phyloP scores from a whole-genome alignment of 2,329 filamentous ascomycete genomes.

The Fusarium begoniae region DNA sequence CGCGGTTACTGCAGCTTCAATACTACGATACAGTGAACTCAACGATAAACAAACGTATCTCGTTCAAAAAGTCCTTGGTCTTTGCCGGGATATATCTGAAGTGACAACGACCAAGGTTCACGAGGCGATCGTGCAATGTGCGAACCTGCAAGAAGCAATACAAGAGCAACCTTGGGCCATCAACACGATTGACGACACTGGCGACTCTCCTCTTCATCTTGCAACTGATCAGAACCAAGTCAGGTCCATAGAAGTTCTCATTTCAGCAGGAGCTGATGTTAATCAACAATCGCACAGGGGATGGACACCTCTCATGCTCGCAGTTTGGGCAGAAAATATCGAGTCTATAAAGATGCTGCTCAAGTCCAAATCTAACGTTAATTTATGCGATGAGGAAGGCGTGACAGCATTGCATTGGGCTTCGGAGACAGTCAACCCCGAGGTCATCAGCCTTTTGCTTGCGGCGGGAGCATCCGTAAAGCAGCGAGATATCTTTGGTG shows the following conservation, averaged over 20 bases:
- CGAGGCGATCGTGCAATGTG: background rate
- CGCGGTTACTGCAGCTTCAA: accelerated
- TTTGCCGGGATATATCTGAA: background rate
- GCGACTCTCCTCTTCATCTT: background rate
- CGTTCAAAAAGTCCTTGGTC: background rate
- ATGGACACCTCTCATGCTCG: background rate
- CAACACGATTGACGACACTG: background rate
- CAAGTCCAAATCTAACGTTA: background rate
- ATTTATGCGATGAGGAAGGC: accelerated
- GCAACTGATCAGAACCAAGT: accelerated
- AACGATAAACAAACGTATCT: background rate
- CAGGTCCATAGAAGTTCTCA: background rate
- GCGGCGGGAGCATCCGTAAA: constrained; percentile 4
- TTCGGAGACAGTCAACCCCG: accelerated
- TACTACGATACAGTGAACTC: accelerated
- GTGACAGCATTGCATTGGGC: background rate
- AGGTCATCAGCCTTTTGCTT: background rate
- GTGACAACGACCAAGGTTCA: background rate
- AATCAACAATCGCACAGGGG: background rate
- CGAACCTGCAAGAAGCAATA: background rate
- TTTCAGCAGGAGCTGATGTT: constrained; percentile 15
- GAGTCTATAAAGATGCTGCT: constrained; percentile 1
- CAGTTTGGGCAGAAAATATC: accelerated
- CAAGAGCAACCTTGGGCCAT: constrained; percentile 15
- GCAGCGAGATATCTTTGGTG: accelerated